Percentiles rank a stretch among this genome's conserved stretches.
phyloP scores from a whole-genome alignment of 495 filamentous ascomycete species.

The Aspergillus sparsus region DNA sequence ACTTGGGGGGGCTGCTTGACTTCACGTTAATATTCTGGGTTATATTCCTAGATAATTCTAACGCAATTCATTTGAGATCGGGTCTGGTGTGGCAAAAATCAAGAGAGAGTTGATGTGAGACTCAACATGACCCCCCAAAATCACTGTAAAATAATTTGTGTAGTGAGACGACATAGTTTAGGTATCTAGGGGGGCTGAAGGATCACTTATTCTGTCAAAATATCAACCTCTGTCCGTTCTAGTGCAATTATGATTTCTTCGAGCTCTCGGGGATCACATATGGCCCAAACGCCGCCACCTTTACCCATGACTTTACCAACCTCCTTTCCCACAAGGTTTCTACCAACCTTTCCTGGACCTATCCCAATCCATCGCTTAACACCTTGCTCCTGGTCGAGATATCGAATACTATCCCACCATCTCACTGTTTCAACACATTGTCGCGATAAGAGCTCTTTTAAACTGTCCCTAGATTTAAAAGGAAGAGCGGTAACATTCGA shows the following conservation, averaged over 20 bases:
- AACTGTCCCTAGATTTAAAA: constrained; percentile 67
- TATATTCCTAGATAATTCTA: no score
- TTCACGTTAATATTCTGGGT: no score
- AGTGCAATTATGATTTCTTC: constrained; percentile 72
- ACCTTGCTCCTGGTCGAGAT: constrained; percentile 81
- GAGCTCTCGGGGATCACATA: constrained; percentile 78
- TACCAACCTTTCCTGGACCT: constrained; percentile 90
- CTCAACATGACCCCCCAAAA: no score
- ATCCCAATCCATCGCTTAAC: constrained; percentile 90
- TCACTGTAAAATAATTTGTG: not conserved
- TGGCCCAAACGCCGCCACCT: constrained; percentile 92
- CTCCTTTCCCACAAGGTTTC: constrained; percentile 93
- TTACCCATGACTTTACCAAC: constrained; percentile 80
- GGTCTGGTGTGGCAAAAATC: no score
- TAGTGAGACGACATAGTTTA: not conserved
- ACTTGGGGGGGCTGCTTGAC: no score
- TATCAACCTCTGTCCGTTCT: constrained; percentile 68
- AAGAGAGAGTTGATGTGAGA: no score
- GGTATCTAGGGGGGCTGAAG: constrained; percentile 13
- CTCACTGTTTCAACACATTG: constrained; percentile 84
- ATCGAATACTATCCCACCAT: constrained; percentile 92
- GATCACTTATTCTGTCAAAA: constrained; percentile 7
- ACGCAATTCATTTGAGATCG: no score
- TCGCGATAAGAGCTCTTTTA: constrained; percentile 73
- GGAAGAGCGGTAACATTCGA: constrained; percentile 83